Base-by-base conservation (phyloP, 1,139 yeast species). In the Debaryomycetaceae sp. region DNA sequence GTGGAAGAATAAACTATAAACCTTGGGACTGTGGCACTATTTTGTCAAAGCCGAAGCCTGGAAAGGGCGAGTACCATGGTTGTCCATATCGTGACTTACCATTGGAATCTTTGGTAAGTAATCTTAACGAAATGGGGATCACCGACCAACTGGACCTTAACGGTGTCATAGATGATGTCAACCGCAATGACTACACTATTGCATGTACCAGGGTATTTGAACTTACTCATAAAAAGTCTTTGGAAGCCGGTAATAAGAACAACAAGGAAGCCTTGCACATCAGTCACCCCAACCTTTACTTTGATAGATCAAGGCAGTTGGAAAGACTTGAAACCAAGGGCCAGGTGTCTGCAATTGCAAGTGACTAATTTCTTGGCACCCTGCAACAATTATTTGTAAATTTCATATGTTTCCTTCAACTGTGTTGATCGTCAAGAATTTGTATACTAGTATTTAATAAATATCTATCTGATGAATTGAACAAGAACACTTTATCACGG, bases 141-240 rank as follows among this genome's bases (percentile, higher is more conserved):
- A 71, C 66, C 6, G 92, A 86, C 43, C 74, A 73, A 39, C 77
- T 73, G 41, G 83, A 80, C 39, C 65, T 87, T 37, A 75, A 78
- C 41, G 74, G 76, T 26, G 81, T 91, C 5, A 51, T 82, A 36
- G 88, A 84, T 41, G 80, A 84, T 40, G 83, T 85, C 35, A 70
- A 71, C 35, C 76, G 76, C 40, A 78, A 79, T 29, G 86, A 84
- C 48, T 89, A 78, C 59, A 89, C 94, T 26, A 73, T 81, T 31
- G 98, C 98, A 0, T 91, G 97, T 58, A 86, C 97, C 0, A 75
- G 87, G 52, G 96, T 88, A 3, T 87, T 87, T 61, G 98, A 91
- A 55, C 63, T 80, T 32, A 76, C 88, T n/a, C 89, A 87, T 55
- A 76, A 73, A 46, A 61, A 60, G 32, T 73, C 75, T 48, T 56